Evolutionary conservation across 768 basidiomycete species (phyloP).

Genomic region (Mycena floridula): DNA sequence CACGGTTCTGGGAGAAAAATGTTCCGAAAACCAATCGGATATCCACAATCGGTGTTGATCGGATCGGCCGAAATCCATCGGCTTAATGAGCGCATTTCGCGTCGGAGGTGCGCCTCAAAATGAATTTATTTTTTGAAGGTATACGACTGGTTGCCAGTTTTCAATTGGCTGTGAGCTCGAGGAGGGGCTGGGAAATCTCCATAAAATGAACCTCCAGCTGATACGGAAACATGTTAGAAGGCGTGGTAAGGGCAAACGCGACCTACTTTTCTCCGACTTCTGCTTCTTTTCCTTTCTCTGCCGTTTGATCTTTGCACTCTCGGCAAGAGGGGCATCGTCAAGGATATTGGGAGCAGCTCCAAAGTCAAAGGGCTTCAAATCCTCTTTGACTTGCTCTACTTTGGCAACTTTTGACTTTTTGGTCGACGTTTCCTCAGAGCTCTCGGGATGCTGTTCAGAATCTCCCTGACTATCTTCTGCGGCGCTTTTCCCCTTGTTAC

Average conservation of each 20-base stretch:
- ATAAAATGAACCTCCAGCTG: constrained; percentile 15
- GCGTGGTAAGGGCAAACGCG: neutral
- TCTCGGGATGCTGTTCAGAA: constrained; percentile 7
- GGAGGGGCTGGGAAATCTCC: constrained; percentile 64
- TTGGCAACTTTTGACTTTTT: constrained; percentile 7
- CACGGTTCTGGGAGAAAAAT: constrained; percentile 4
- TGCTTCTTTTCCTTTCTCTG: constrained; percentile 43
- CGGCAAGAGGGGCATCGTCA: constrained; percentile 45
- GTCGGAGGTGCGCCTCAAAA: neutral
- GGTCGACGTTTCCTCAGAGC: constrained; percentile 8
- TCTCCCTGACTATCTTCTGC: constrained; percentile 12
- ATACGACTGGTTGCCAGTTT: constrained; percentile 63
- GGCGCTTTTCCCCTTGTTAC: constrained; percentile 43
- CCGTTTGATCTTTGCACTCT: constrained; percentile 25
- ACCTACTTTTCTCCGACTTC: constrained; percentile 33
- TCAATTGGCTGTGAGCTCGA: constrained; percentile 57
- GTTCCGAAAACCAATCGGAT: no score
- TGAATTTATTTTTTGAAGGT: constrained; percentile 48
- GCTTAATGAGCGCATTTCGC: no score
- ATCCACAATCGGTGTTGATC: no score
- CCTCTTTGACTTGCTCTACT: constrained; percentile 18
- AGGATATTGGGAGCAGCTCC: constrained; percentile 62
- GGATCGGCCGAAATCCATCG: neutral
- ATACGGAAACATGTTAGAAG: neutral
- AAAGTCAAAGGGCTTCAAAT: constrained; percentile 60